These are phyloP conservation scores for Chaetomium cochliodes DNA, from an alignment of 495 filamentous ascomycete species.

Conservation along the genomic window DNA sequence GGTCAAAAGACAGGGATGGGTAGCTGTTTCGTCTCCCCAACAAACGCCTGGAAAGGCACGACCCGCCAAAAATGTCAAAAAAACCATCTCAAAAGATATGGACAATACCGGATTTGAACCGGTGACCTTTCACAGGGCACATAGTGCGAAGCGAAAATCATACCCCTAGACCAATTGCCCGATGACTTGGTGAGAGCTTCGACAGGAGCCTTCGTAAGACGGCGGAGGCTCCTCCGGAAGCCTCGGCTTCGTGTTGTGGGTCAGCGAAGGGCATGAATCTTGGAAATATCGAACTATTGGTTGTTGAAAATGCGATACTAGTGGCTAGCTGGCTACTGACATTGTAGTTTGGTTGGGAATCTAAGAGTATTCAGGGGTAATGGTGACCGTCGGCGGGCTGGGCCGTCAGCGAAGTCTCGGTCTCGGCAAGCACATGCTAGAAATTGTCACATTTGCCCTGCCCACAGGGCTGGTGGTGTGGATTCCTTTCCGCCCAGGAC, in stretches of 20 bases:
- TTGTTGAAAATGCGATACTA: no score
- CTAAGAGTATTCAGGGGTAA: no score
- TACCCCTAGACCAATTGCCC: slow-evolving; percentile 47
- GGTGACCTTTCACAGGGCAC: no score
- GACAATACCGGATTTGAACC: no score
- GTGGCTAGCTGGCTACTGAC: no score
- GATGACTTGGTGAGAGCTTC: background rate
- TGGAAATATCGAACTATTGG: no score
- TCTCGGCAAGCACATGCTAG: slow-evolving; percentile 1
- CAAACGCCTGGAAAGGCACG: background rate
- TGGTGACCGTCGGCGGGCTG: background rate
- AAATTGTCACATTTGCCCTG: background rate
- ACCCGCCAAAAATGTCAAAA: slow-evolving; percentile 20
- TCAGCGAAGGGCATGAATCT: no score
- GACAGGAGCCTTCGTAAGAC: background rate
- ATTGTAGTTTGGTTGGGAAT: no score
- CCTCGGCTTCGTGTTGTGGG: no score
- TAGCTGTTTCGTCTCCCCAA: background rate
- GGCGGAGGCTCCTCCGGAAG: no score
- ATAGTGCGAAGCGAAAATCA: slow-evolving; percentile 47
- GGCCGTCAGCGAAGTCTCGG: background rate
- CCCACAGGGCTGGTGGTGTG: slow-evolving; percentile 4
- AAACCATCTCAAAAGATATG: no score
- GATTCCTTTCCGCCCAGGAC: background rate
- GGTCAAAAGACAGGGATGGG: background rate